Conservation (phyloP, 345 rosid species). For the Populus davidiana region DNA sequence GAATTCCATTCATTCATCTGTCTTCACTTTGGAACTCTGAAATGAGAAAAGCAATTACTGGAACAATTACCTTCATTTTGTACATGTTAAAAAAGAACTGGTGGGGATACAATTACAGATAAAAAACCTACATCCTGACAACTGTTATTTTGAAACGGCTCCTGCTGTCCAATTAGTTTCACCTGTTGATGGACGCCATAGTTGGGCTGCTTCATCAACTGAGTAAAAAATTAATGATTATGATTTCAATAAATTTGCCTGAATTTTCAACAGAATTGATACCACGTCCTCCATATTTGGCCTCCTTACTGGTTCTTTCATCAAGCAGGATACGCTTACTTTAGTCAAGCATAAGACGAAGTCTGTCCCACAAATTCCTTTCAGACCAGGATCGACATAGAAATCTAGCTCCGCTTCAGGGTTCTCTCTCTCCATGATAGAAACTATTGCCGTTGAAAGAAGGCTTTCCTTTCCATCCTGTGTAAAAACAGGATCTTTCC, state of each 20-base stretch:
- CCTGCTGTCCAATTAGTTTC: neutral
- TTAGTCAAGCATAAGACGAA: slow-evolving; percentile 22
- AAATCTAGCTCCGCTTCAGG: slow-evolving; percentile 26
- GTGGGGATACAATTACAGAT: neutral
- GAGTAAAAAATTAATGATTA: neutral
- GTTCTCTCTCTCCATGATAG: slow-evolving; percentile 16
- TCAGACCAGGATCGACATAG: slow-evolving; percentile 28
- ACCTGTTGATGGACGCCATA: neutral
- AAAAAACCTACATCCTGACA: neutral
- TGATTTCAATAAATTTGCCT: slow-evolving; percentile 21
- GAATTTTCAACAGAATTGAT: slow-evolving; percentile 33
- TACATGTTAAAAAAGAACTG: neutral
- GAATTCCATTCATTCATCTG: slow-evolving; percentile 13
- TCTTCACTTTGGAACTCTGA: neutral
- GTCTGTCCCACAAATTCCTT: neutral
- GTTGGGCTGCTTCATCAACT: slow-evolving; percentile 7
- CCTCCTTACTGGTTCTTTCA: slow-evolving; percentile 29
- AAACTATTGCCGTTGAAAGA: slow-evolving; percentile 22
- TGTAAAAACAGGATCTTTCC: slow-evolving; percentile 33
- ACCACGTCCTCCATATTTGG: slow-evolving; percentile 44
- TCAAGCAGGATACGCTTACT: slow-evolving; percentile 37
- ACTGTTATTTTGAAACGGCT: slow-evolving; percentile 2
- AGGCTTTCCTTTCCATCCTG: slow-evolving; percentile 29
- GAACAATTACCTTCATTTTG: neutral
- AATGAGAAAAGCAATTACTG: neutral